Evolutionary conservation across 176 grass and related monocot genomes (phyloP).

Genomic region (bread wheat (Triticum aestivum)): DNA sequence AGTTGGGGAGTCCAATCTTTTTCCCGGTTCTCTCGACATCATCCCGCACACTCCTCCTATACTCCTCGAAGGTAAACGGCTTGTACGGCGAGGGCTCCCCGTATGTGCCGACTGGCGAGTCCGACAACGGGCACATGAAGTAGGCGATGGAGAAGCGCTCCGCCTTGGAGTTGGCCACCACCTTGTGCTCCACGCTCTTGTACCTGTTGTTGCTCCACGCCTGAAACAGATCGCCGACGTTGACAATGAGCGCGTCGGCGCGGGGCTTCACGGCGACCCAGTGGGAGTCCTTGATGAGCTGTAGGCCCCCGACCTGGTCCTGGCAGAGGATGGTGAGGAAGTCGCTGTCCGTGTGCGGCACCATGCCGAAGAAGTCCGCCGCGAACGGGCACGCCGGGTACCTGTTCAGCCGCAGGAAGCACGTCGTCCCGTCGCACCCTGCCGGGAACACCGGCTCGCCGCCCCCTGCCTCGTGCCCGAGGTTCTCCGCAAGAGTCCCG

Average conservation of each 20-base stretch:
- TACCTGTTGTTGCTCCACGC: neutral
- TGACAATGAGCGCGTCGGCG: constrained; percentile 74
- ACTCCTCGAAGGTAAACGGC: constrained; percentile 79
- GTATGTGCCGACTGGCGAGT: neutral
- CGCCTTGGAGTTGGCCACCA: neutral
- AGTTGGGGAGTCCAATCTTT: constrained; percentile 32
- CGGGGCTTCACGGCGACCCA: constrained; percentile 79
- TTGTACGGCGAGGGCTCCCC: constrained; percentile 8
- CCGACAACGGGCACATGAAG: constrained; percentile 70
- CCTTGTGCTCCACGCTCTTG: too few species aligned
- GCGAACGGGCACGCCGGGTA: constrained; percentile 90
- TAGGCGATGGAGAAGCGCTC: constrained; percentile 72
- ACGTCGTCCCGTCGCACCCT: constrained; percentile 74
- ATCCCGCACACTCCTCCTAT: constrained; percentile 57
- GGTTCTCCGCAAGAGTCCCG: constrained; percentile 51
- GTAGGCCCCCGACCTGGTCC: constrained; percentile 85
- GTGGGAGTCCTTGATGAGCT: constrained; percentile 63
- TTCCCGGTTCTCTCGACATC: constrained; percentile 56
- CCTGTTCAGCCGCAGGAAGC: constrained; percentile 79
- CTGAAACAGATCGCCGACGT: constrained; percentile 95
- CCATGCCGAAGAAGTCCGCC: constrained; percentile 51
- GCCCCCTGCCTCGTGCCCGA: constrained; percentile 22
- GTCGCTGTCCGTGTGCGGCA: constrained; percentile 95
- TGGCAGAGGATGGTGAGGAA: constrained; percentile 88
- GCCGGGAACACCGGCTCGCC: constrained; percentile 40